Base-by-base conservation (phyloP, 768 basidiomycete species). In the Tricholomella constricta region DNA sequence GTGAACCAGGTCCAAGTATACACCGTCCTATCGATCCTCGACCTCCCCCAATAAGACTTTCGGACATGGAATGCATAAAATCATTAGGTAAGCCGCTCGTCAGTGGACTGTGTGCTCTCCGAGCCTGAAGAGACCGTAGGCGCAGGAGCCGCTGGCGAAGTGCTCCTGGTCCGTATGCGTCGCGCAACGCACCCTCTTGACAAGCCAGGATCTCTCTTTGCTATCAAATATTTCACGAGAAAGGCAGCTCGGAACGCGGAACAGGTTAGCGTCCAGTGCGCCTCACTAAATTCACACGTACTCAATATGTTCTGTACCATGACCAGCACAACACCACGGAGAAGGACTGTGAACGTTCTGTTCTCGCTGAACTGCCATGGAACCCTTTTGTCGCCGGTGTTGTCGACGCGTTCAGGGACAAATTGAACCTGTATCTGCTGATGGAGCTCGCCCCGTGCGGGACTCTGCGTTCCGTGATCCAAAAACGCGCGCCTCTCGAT, bases 381-480 rank as follows among this genome's bases (percentile, higher is more conserved):
- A 77, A 73, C 48, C 77, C 83, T 0, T 85, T 82, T 68, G 61
- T 83, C 29, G 68, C 69, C 7, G 79, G 79, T 3, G 63, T 82
- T 2, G 54, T 82, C 27, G 68, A 75, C 45, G 66, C 65, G 1
- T 80, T 83, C 59, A 57, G 70, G 34, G 85, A 86, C 61, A 32
- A 65, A 1, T 57, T 64, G 45, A 81, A 79, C 51, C 59, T 81
- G 15, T 85, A 85, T 58, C 60, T 79, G 31, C 63, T 78, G 61
- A 66, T 82, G 27, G 84, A 86, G 64, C 72, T 73, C 58, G 72
- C 77, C 12, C 76, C 80, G 0, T 69, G 72, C 26, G 78, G 76
- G 1, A 75, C 72, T 4, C 64, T 85, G 2, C 69, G 70, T 25
- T 61, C 69, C 19, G 42, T 74, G 27, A 74, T 79, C 29, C 65